Conservation (phyloP, 495 filamentous ascomycete species). For the Xylaria bambusicola region DNA sequence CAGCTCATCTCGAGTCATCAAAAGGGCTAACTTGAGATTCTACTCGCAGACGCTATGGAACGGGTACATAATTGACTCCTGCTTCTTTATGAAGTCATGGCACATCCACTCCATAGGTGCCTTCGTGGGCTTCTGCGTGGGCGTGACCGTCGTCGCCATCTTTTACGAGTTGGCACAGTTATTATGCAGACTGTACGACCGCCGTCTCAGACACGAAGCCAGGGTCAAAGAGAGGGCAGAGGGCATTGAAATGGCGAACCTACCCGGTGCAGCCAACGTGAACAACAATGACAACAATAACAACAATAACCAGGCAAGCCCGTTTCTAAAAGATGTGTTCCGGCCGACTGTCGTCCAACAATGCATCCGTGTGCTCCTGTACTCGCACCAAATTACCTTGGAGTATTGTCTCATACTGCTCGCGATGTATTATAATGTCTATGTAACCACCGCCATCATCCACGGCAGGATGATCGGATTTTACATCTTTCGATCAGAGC, state of each 20-base stretch:
- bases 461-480: conserved; percentile 63
- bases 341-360: conserved; percentile 60
- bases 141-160: conserved; percentile 63
- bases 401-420: conserved; percentile 72
- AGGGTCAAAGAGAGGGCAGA: no score
- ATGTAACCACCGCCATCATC: conserved; percentile 63
- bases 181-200: no score
- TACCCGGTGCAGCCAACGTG: conserved; percentile 21
- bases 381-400: conserved; percentile 67
- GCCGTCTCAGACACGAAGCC: no score
- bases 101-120: conserved; percentile 60
- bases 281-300: no score
- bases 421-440: conserved; percentile 67
- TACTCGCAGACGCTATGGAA: conserved; percentile 71
- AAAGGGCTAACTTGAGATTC: neutral
- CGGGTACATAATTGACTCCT: conserved; percentile 70
- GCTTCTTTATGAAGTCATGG: conserved; percentile 69
- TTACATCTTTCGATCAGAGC: conserved; percentile 62
- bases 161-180: conserved; percentile 65
- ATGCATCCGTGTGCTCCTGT: conserved; percentile 59
- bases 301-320: conserved; percentile 9
- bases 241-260: no score
- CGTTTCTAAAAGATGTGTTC: conserved; percentile 26
- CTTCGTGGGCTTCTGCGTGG: conserved; percentile 73
- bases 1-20: neutral